These are phyloP conservation scores for Monosporascus sp. DNA, from an alignment of 2,329 filamentous ascomycete genomes.

Conservation along the genomic window DNA sequence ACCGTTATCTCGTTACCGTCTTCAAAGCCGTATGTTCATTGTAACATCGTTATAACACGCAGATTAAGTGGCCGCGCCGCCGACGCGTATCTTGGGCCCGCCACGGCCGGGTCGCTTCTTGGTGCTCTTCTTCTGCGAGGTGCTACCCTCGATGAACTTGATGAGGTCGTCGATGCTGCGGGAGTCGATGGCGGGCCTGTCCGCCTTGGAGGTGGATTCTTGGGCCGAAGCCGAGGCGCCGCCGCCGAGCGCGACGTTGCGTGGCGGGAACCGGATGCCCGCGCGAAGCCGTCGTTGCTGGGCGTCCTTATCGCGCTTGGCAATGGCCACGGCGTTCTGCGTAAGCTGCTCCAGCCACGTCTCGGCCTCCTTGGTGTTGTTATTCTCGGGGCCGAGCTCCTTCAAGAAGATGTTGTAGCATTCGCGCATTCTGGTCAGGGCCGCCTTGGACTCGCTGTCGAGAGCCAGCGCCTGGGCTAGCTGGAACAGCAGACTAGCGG, in stretches of 20 bases:
- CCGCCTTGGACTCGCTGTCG: conserved; percentile 90
- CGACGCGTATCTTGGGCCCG: conserved; percentile 53
- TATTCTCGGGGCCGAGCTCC: conserved; percentile 82
- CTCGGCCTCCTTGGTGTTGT: conserved; percentile 97
- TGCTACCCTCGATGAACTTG: conserved; percentile 83
- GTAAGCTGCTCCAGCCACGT: conserved; percentile 95
- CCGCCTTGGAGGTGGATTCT: conserved; percentile 31
- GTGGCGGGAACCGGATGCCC: conserved; percentile 62
- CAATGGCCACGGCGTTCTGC: conserved; percentile 89
- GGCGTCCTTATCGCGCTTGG: conserved; percentile 86
- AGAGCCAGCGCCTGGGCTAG: conserved; percentile 90
- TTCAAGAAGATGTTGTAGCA: conserved; percentile 92
- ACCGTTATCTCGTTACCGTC: too few relatives aligned
- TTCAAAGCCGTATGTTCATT: too few relatives aligned
- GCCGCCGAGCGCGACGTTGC: conserved; percentile 56
- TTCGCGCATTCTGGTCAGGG: conserved; percentile 90
- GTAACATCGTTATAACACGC: too few relatives aligned
- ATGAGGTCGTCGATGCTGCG: conserved; percentile 90
- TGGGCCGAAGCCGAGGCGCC: conserved; percentile 27
- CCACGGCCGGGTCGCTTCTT: conserved; percentile 53
- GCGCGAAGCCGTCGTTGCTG: conserved; percentile 69
- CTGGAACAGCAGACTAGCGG: conserved; percentile 93
- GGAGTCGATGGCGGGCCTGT: conserved; percentile 55
- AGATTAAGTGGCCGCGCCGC: conserved; percentile 2
- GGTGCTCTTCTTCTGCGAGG: conserved; percentile 45